Conservation (phyloP, 1,139 yeast species). For the Taphrina deformans region DNA sequence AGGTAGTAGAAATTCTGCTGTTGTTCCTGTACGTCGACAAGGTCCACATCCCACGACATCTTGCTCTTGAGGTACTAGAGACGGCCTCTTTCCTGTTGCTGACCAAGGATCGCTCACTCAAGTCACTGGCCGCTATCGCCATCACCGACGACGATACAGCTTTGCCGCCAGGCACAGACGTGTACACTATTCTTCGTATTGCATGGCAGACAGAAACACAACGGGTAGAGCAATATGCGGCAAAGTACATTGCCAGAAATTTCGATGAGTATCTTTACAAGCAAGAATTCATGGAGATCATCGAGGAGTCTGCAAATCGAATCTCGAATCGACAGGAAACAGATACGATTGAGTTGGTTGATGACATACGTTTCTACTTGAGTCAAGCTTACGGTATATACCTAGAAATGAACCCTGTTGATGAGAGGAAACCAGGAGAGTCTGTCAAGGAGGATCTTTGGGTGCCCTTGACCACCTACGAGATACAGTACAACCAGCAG, state of each 20-base stretch:
- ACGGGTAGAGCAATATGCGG: slow-evolving; percentile 63
- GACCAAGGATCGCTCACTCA: slow-evolving; percentile 53
- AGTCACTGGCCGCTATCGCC: slow-evolving; percentile 63
- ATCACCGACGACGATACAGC: slow-evolving; percentile 50
- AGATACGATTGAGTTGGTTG: slow-evolving; percentile 75
- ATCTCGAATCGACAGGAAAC: slow-evolving; percentile 65
- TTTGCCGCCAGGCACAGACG: slow-evolving; percentile 43
- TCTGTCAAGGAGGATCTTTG: slow-evolving; percentile 37
- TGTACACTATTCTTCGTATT: slow-evolving; percentile 60
- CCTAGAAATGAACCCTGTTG: slow-evolving; percentile 42
- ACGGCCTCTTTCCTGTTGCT: slow-evolving; percentile 64
- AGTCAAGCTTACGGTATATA: slow-evolving; percentile 52
- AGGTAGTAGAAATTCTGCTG: slow-evolving; percentile 57
- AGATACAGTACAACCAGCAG: slow-evolving; percentile 38
- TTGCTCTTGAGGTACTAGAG: slow-evolving; percentile 58
- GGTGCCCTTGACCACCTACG: slow-evolving; percentile 38
- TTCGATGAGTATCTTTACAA: slow-evolving; percentile 49
- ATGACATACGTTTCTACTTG: slow-evolving; percentile 70
- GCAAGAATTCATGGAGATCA: slow-evolving; percentile 48
- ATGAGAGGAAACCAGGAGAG: slow-evolving; percentile 31
- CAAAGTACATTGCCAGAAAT: slow-evolving; percentile 58
- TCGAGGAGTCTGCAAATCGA: slow-evolving; percentile 57
- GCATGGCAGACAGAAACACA: slow-evolving; percentile 71
- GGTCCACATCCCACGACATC: slow-evolving; percentile 53
- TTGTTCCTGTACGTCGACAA: slow-evolving; percentile 64